Conservation (phyloP, 2,329 filamentous ascomycete species). For the Whalleya microplaca region DNA sequence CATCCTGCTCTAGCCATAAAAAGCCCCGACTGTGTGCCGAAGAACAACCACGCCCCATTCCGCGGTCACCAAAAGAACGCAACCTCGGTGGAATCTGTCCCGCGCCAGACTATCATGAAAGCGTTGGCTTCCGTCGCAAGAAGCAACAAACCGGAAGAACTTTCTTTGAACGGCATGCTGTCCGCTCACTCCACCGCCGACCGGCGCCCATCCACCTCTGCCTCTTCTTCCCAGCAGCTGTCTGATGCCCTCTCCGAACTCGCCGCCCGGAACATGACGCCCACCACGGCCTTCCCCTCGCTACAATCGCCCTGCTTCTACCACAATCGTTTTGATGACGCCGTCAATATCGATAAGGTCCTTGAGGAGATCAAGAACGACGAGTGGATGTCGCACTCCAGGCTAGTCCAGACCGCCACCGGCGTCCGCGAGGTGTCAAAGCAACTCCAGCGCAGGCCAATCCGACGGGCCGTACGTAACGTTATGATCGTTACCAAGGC, state of each 20-base stretch:
- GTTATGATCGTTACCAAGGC: slow-evolving; percentile 99
- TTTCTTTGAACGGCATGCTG: slow-evolving; percentile 65
- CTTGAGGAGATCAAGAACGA: slow-evolving; percentile 91
- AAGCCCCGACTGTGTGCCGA: slow-evolving; percentile 31
- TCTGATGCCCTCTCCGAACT: slow-evolving; percentile 63
- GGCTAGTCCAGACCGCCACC: slow-evolving; percentile 92
- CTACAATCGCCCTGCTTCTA: slow-evolving; percentile 96
- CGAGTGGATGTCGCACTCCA: slow-evolving; percentile 89
- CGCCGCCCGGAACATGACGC: slow-evolving; percentile 47
- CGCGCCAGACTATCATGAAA: slow-evolving; percentile 82
- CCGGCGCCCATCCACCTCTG: slow-evolving; percentile 45
- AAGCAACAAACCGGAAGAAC: slow-evolving; percentile 64
- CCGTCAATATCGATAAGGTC: slow-evolving; percentile 92
- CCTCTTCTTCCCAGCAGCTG: slow-evolving; percentile 62
- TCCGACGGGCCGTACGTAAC: slow-evolving; percentile 88
- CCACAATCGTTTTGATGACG: slow-evolving; percentile 94
- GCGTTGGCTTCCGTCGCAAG: slow-evolving; percentile 71
- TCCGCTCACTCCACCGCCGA: slow-evolving; percentile 45
- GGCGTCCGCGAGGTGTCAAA: slow-evolving; percentile 94
- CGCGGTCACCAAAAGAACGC: slow-evolving; percentile 51
- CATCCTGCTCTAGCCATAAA: slow-evolving; percentile 32
- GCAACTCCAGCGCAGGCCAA: slow-evolving; percentile 88
- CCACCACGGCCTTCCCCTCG: slow-evolving; percentile 62
- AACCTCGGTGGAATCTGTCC: slow-evolving; percentile 67
- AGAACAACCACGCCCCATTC: slow-evolving; percentile 31